Conservation (phyloP, 2,329 filamentous ascomycete species). For the Acrocalymma vagum region DNA sequence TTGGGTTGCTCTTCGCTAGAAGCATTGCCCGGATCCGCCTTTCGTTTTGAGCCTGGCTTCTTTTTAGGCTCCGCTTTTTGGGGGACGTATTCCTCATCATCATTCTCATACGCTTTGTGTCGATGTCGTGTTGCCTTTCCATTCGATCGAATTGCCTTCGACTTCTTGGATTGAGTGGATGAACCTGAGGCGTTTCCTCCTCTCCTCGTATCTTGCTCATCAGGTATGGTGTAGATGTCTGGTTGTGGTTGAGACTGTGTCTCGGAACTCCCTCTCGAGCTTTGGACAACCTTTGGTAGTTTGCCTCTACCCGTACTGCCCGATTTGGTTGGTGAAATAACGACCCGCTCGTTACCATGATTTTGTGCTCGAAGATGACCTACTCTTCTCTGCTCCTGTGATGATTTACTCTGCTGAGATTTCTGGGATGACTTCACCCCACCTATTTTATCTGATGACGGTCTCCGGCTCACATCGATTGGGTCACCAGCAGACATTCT, state of each 20-base stretch:
- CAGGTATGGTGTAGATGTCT: slow-evolving; percentile 9
- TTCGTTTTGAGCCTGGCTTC: slow-evolving; percentile 17
- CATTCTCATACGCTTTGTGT: slow-evolving; percentile 17
- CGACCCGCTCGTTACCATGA: too few relatives aligned
- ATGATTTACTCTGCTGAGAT: not conserved
- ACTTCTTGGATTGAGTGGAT: slow-evolving; percentile 5
- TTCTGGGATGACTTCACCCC: not conserved
- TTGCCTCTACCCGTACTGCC: slow-evolving; percentile 19
- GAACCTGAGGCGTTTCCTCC: too few relatives aligned
- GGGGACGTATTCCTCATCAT: slow-evolving; percentile 18
- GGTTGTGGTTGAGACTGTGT: slow-evolving; percentile 9
- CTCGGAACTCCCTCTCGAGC: slow-evolving; percentile 18
- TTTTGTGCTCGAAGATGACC: too few relatives aligned
- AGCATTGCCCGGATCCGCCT: slow-evolving; percentile 3
- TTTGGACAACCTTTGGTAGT: slow-evolving; percentile 21
- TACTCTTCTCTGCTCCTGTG: too few relatives aligned
- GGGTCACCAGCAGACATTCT: slow-evolving; percentile 5
- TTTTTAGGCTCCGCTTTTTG: slow-evolving; percentile 4
- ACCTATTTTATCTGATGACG: too few relatives aligned
- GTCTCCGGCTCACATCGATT: slow-evolving; percentile 5
- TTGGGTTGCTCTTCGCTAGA: slow-evolving; percentile 2
- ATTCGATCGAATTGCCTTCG: slow-evolving; percentile 3
- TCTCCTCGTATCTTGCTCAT: too few relatives aligned
- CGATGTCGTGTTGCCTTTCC: slow-evolving; percentile 5
- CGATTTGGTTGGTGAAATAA: slow-evolving; percentile 6